Base-by-base conservation (phyloP, 148 eudicot genomes). In the Suaeda aralocaspica region DNA sequence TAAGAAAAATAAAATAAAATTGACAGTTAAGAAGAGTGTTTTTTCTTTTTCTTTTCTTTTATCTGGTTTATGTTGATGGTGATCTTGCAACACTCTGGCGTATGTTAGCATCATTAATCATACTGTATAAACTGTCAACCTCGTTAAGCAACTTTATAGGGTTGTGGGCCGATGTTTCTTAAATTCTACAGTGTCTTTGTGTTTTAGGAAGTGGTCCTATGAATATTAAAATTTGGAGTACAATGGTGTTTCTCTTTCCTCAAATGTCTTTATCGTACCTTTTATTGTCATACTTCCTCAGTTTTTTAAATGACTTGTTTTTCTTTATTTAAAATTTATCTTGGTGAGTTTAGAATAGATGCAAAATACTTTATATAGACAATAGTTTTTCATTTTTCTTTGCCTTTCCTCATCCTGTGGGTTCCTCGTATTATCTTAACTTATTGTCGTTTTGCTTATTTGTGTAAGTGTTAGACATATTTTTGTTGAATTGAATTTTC, bases 161-260 rank as follows among this genome's bases (percentile, higher is more conserved):
- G 78, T 59, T 70, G 82, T 78, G 90, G 90, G 83, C 73, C 82
- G 46, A 70, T 70, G 86, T 84, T 66, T 72, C 83, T 84, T 87
- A 77, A 87, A 87, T 86, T 84, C 88, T 78, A 78, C 79, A 76
- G 81, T 76, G 67, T 69, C 69, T 78, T 78, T 73, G 77, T 68
- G 71, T 72, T 75, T 72, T 60, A 57, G 75, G 51, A 65, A 72
- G 85, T 85, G 84, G 88, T 82, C 84, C 88, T 72, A 63, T 67
- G 58, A 53, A 66, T 14, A 36, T 36, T 3, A 36, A 36, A 36
- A 36, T 36, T 4, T 36, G 41, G 41, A 36, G 41, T 36, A 36
- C 41, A 36, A 36, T 36, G 12, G 12, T 41, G 9, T 51, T 19
- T 65, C 61, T 70, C 71, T 46, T 39, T 29, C 49, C 49, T 24